Percentiles rank a stretch among this genome's conserved stretches.
Conservation (phyloP, 2,329 filamentous ascomycete genomes). For the Acrodontium crateriforme region DNA sequence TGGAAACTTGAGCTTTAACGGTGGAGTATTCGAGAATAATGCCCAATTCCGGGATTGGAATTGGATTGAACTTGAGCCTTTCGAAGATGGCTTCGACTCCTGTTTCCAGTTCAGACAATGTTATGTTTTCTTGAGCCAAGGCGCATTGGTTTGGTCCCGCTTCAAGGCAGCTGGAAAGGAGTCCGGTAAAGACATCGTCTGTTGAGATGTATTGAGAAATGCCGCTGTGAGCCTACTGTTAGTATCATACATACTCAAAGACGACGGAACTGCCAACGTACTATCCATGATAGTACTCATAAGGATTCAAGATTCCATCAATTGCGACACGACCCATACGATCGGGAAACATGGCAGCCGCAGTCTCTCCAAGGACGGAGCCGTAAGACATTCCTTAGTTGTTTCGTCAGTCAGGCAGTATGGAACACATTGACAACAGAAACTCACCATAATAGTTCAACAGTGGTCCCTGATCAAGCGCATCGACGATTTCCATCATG, state of each 20-base stretch:
- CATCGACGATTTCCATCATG: conserved; percentile 32
- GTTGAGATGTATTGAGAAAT: too few species aligned
- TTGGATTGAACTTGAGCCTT: too few species aligned
- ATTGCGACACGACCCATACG: conserved; percentile 37
- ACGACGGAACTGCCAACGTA: neutral
- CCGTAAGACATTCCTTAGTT: conserved; percentile 44
- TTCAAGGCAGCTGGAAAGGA: too few species aligned
- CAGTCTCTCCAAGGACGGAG: conserved; percentile 38
- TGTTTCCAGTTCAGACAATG: too few species aligned
- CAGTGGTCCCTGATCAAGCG: conserved; percentile 28
- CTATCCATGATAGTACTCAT: conserved; percentile 3
- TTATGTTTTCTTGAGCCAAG: too few species aligned
- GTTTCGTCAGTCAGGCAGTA: conserved; percentile 1
- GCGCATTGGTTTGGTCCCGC: too few species aligned
- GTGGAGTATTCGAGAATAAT: too few species aligned
- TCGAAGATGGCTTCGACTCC: too few species aligned
- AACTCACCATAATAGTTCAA: conserved; percentile 29
- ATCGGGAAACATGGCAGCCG: conserved; percentile 40
- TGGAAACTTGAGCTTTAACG: neutral
- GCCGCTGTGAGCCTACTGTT: neutral
- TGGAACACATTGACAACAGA: too few species aligned
- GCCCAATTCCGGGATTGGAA: too few species aligned
- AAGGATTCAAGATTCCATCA: conserved; percentile 19
- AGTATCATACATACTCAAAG: neutral
- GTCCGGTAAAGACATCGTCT: too few species aligned